These are phyloP conservation scores for Hypoxylon sp. DNA, from an alignment of 2,329 filamentous ascomycete genomes.

Conservation along the genomic window DNA sequence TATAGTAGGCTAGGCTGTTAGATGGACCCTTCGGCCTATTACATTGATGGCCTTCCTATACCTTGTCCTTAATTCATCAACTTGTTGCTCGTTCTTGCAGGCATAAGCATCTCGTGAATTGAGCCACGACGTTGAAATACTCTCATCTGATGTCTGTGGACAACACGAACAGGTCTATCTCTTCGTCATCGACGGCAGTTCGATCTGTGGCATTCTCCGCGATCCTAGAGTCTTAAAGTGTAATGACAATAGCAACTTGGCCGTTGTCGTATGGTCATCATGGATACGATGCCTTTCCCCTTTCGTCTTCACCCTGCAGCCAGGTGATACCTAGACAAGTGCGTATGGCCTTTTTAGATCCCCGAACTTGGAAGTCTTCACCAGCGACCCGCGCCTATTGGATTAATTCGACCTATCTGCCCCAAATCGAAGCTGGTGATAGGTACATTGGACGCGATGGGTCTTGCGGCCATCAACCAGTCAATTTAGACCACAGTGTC, in stretches of 20 bases:
- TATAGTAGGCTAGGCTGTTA: constrained; percentile 18
- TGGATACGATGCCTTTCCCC: constrained; percentile 46
- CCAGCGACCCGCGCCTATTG: constrained; percentile 43
- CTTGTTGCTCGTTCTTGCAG: constrained; percentile 26
- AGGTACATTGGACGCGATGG: constrained; percentile 48
- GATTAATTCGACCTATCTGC: constrained; percentile 33
- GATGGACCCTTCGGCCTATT: constrained; percentile 14
- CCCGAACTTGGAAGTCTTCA: constrained; percentile 39
- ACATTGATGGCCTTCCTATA: constrained; percentile 30
- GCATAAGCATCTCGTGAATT: constrained; percentile 24
- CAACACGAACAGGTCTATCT: constrained; percentile 29
- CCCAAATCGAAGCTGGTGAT: constrained; percentile 44
- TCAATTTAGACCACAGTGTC: constrained; percentile 45
- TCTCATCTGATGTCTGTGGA: constrained; percentile 30
- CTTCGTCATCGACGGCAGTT: constrained; percentile 39
- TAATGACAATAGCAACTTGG: constrained; percentile 45
- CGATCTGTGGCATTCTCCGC: constrained; percentile 43
- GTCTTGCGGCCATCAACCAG: constrained; percentile 39
- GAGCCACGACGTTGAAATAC: constrained; percentile 31
- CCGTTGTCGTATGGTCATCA: constrained; percentile 44
- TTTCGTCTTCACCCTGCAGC: constrained; percentile 50
- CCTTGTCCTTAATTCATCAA: constrained; percentile 21
- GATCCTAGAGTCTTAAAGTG: constrained; percentile 33
- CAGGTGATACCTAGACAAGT: constrained; percentile 48
- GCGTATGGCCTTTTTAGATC: constrained; percentile 30